These are phyloP conservation scores for Cutaneotrichosporon sp. DNA, from an alignment of 1,284 basidiomycete genomes.

Conservation along the genomic window DNA sequence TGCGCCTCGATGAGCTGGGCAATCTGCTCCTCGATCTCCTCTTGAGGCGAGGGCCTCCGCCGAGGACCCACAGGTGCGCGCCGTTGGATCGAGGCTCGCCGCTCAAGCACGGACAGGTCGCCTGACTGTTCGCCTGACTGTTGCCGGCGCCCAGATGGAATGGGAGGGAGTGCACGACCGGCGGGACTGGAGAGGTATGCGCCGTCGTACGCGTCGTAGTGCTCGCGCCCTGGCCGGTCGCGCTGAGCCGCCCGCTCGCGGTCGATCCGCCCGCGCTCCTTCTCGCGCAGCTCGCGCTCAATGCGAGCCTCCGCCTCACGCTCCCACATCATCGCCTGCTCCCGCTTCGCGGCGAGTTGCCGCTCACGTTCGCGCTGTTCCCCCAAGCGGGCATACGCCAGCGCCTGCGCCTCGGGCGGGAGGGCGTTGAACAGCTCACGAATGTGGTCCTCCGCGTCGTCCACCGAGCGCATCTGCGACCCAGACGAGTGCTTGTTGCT, in stretches of 20 bases:
- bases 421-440: slow-evolving; percentile 19
- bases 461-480: not conserved
- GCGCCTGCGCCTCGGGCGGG: slow-evolving; percentile 16
- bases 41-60: not conserved
- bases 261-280: not conserved
- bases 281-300: not conserved
- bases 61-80: not conserved
- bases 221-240: not conserved
- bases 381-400: slow-evolving; percentile 12
- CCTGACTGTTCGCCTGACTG: too few species aligned
- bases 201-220: not conserved
- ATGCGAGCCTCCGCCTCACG: not conserved
- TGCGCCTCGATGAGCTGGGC: not conserved
- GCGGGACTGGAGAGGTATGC: not conserved
- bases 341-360: not conserved
- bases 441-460: slow-evolving; percentile 9
- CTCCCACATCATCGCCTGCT: not conserved
- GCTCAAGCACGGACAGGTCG: not conserved
- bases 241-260: not conserved
- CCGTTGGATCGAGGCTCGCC: not conserved
- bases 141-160: not conserved
- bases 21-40: slow-evolving; percentile 3
- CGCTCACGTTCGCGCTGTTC: slow-evolving; percentile 7
- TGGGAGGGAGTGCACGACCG: not conserved
- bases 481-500: not conserved